Conservation (phyloP, 2,329 filamentous ascomycete genomes). For the Penicillium corylophilum region DNA sequence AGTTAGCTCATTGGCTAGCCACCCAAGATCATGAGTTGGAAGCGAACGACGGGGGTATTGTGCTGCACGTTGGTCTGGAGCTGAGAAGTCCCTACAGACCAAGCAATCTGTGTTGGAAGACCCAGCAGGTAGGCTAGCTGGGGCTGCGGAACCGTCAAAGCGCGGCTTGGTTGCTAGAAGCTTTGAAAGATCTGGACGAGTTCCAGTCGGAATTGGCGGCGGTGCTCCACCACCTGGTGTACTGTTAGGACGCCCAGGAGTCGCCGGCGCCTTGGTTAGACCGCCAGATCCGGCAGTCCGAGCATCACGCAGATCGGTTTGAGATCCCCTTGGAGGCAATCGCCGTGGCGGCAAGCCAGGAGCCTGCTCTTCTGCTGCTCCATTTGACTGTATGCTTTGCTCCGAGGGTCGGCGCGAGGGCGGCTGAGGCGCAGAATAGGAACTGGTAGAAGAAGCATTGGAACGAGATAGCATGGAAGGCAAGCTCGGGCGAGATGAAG, state of each 20-base stretch:
- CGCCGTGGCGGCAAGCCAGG: constrained; percentile 27
- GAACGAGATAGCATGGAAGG: constrained; percentile 9
- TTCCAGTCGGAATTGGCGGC: constrained; percentile 55
- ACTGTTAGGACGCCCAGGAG: constrained; percentile 11
- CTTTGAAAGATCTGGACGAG: constrained; percentile 58
- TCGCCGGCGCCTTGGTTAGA: constrained; percentile 39
- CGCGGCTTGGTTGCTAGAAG: constrained; percentile 55
- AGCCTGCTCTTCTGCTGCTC: constrained; percentile 11
- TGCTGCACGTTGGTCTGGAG: constrained; percentile 73
- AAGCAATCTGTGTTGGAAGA: constrained; percentile 57
- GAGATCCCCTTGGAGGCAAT: constrained; percentile 35
- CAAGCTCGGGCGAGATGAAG: constrained; percentile 7
- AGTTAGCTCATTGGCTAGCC: constrained; percentile 76
- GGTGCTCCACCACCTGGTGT: constrained; percentile 28
- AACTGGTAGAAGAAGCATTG: not conserved
- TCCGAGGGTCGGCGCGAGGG: constrained; percentile 29
- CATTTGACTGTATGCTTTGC: constrained; percentile 14
- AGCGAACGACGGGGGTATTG: constrained; percentile 72
- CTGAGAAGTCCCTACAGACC: constrained; percentile 83
- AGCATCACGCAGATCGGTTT: constrained; percentile 34
- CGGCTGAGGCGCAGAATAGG: constrained; percentile 20
- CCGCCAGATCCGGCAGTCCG: constrained; percentile 49
- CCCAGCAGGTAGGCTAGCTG: constrained; percentile 16
- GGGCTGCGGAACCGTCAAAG: constrained; percentile 20
- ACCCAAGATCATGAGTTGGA: constrained; percentile 66